Base-by-base conservation (phyloP, 2,329 filamentous ascomycete genomes). In the Clonostachys byssicola region DNA sequence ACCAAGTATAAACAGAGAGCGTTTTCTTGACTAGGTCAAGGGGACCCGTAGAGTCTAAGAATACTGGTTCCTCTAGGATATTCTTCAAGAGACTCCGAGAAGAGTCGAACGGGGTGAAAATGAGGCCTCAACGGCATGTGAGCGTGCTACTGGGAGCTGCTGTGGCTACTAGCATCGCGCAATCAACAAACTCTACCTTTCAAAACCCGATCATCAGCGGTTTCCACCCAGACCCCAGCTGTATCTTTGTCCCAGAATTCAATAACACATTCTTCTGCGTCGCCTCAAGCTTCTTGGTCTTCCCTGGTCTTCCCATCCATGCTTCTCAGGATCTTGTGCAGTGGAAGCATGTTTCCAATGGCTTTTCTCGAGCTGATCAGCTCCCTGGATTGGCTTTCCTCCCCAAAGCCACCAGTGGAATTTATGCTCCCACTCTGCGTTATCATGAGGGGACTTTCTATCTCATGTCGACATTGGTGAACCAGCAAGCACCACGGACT, bases 281-380 rank as follows among this genome's bases (percentile, higher is more conserved):
- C 3, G 73, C 72, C 0, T 78, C 75, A 1, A 77, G 71, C 7
- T 80, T 79, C 52, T 68, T 73, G 35, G 60, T 65, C 5, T 79
- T 78, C 51, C 76, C 76, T 0, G 75, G 75, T 2, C 60, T 79
- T 3, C 75, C 76, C 1, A 68, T 80, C 34, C 70, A 78, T 55
- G 73, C 74, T 6, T 75, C 69, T 42, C 68, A 65, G 47, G 74
- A 80, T 55, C 56, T 81, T 14, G 52, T 63, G 14, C 67, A 71
- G 47, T 81, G 75, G 74, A 73, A 70, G 46, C 63, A 62, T 38
- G 58, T 65, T 4, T 52, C 50, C 14, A 51, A 55, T 30, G 53
- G 43, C 12, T 48, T 53, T 51, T 66, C 56, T 45, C 65, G 66
- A 13, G 58, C 69, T 35, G 55, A 60, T 4, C 72, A 74, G 52